Conservation (phyloP, 1,284 basidiomycete species). For the Trametes hirsuta region DNA sequence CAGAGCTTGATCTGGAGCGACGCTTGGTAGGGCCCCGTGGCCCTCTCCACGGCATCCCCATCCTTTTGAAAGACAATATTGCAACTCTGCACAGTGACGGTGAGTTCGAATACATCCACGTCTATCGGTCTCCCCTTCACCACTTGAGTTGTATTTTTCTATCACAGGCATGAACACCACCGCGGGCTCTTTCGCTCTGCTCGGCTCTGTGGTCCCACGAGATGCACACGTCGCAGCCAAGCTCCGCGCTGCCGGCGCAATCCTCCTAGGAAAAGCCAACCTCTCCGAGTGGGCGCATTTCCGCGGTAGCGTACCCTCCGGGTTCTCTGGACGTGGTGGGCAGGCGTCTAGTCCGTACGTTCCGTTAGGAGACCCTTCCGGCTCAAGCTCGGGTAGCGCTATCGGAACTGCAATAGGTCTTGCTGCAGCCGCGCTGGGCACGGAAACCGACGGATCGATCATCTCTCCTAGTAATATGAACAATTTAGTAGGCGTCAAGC, state of each 20-base stretch:
- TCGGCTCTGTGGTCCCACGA: slow-evolving; percentile 44
- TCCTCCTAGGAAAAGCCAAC: slow-evolving; percentile 44
- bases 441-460: slow-evolving; percentile 72
- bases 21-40: slow-evolving; percentile 49
- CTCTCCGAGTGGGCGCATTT: slow-evolving; percentile 36
- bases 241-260: slow-evolving; percentile 47
- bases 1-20: slow-evolving; percentile 58
- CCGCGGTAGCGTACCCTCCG: slow-evolving; percentile 36
- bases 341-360: slow-evolving; percentile 44
- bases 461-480: slow-evolving; percentile 47
- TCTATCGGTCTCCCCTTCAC: neutral
- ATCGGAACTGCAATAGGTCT: slow-evolving; percentile 68
- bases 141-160: neutral
- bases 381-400: slow-evolving; percentile 64
- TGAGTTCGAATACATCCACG: slow-evolving; percentile 18
- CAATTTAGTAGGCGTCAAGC: slow-evolving; percentile 57
- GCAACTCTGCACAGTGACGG: slow-evolving; percentile 58
- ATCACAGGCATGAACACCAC: slow-evolving; percentile 62
- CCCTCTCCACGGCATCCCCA: slow-evolving; percentile 69
- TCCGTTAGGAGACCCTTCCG: slow-evolving; percentile 48
- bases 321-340: slow-evolving; percentile 46
- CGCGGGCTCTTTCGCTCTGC: slow-evolving; percentile 46
- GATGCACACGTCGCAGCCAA: slow-evolving; percentile 44
- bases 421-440: slow-evolving; percentile 59
- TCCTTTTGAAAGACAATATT: slow-evolving; percentile 67